A percentile compares a stretch with the other conserved stretches of the same genome.
Evolutionary conservation across 768 basidiomycete genomes (phyloP).

Genomic region (Rhizopogon vesiculosus): DNA sequence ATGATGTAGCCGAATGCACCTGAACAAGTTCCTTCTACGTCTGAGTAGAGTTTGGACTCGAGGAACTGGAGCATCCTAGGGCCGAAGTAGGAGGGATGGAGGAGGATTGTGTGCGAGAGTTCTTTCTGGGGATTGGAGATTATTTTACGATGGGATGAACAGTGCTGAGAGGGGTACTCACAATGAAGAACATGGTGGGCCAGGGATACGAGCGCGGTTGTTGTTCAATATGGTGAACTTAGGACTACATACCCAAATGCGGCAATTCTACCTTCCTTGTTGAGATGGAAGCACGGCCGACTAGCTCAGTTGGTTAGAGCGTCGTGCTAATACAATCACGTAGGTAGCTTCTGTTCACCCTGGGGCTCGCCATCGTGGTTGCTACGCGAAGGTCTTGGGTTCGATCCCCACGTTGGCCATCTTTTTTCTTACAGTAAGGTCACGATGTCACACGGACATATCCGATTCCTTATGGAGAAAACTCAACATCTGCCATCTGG

Average conservation of each 20-base stretch:
- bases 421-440: background rate
- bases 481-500: background rate
- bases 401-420: constrained; percentile 66
- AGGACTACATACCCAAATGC: too few relatives aligned
- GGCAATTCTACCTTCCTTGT: too few relatives aligned
- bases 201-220: background rate
- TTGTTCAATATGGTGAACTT: background rate
- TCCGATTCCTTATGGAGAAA: too few relatives aligned
- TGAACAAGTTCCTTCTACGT: constrained; percentile 96
- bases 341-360: too few relatives aligned
- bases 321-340: constrained; percentile 58
- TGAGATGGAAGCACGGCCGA: constrained; percentile 42
- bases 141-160: background rate
- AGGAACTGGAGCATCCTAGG: constrained; percentile 93
- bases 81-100: constrained; percentile 98
- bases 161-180: constrained; percentile 28
- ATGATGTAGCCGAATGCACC: constrained; percentile 95
- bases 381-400: constrained; percentile 64
- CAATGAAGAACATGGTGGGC: constrained; percentile 64
- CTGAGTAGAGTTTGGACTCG: constrained; percentile 88
- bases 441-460: too few relatives aligned
- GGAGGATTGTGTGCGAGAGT: constrained; percentile 92
- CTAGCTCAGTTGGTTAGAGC: constrained; percentile 95
- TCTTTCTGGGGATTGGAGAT: constrained; percentile 63
- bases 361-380: too few relatives aligned